Evolutionary conservation across 2,329 filamentous ascomycete genomes (phyloP).

Genomic region (Aspergillus fructus): DNA sequence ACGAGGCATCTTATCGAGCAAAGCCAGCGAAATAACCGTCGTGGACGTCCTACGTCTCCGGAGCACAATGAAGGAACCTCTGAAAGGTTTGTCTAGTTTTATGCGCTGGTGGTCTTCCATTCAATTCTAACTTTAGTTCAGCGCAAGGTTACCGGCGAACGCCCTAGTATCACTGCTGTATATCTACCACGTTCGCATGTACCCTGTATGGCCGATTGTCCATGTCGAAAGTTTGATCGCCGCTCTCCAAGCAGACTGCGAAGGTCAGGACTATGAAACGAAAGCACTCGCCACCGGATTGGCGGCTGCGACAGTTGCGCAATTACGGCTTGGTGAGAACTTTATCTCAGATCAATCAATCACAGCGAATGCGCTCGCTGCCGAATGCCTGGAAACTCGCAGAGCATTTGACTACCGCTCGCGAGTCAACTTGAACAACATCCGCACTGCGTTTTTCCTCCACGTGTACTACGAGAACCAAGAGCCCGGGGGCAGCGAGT

Average conservation of each 20-base stretch:
- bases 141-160: slow-evolving; percentile 18
- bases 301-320: slow-evolving; percentile 50
- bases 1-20: slow-evolving; percentile 24
- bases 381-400: slow-evolving; percentile 37
- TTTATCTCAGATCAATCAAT: slow-evolving; percentile 24
- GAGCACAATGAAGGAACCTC: background rate
- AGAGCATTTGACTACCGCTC: slow-evolving; percentile 28
- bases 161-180: slow-evolving; percentile 38
- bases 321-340: slow-evolving; percentile 44
- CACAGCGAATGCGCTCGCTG: slow-evolving; percentile 35
- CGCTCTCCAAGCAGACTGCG: slow-evolving; percentile 33
- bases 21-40: slow-evolving; percentile 11
- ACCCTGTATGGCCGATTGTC: slow-evolving; percentile 55
- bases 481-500: slow-evolving; percentile 46
- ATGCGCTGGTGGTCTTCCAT: too few relatives aligned
- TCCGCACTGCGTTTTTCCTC: slow-evolving; percentile 53
- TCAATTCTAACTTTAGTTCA: background rate
- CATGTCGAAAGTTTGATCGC: slow-evolving; percentile 46
- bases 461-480: slow-evolving; percentile 55
- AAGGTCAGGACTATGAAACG: slow-evolving; percentile 30
- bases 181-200: slow-evolving; percentile 51
- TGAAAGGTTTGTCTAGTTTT: background rate
- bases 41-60: background rate
- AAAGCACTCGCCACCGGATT: slow-evolving; percentile 48
- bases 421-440: slow-evolving; percentile 38